Evolutionary conservation across 352 stramenopile genomes (phyloP).

Genomic region (Globisporangium emineosum): DNA sequence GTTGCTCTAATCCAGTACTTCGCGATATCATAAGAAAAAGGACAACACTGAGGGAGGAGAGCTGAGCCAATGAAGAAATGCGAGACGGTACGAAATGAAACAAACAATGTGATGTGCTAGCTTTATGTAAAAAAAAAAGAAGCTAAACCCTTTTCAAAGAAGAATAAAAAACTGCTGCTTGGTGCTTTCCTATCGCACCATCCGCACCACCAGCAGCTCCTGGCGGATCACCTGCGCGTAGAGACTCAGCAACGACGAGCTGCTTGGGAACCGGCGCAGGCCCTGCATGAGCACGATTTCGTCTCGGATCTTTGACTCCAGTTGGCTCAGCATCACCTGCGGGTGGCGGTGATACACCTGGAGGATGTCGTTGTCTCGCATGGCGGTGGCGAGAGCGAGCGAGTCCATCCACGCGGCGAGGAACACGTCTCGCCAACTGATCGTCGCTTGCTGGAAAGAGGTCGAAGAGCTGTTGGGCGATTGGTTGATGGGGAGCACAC

Average conservation of each 20-base stretch:
- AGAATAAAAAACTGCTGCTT: not conserved
- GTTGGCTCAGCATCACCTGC: conserved; percentile 25
- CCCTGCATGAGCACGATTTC: conserved; percentile 68
- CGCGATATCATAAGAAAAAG: not conserved
- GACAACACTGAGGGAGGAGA: not conserved
- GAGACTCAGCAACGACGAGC: conserved; percentile 36
- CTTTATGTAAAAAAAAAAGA: conserved; percentile 20
- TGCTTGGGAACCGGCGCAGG: conserved; percentile 45
- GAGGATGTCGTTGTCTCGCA: conserved; percentile 33
- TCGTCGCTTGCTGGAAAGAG: conserved; percentile 1
- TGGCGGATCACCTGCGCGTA: conserved; percentile 52
- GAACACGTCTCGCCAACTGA: conserved; percentile 51
- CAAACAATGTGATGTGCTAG: conserved; percentile 8
- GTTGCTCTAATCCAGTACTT: not conserved
- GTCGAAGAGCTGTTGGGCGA: not conserved
- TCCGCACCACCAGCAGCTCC: conserved; percentile 27
- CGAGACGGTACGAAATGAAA: conserved; percentile 6
- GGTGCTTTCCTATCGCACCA: conserved; percentile 6
- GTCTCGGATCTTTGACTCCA: conserved; percentile 38
- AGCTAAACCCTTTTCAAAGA: conserved; percentile 2
- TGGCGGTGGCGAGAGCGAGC: conserved; percentile 18
- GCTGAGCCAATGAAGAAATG: conserved; percentile 1
- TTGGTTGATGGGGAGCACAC: not conserved
- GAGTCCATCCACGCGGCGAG: conserved; percentile 36
- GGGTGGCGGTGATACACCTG: conserved; percentile 30